Evolutionary conservation across 2,329 filamentous ascomycete genomes (phyloP), one percentile per base, ranked within the genome.

Genomic region (Seiridium unicorne): DNA sequence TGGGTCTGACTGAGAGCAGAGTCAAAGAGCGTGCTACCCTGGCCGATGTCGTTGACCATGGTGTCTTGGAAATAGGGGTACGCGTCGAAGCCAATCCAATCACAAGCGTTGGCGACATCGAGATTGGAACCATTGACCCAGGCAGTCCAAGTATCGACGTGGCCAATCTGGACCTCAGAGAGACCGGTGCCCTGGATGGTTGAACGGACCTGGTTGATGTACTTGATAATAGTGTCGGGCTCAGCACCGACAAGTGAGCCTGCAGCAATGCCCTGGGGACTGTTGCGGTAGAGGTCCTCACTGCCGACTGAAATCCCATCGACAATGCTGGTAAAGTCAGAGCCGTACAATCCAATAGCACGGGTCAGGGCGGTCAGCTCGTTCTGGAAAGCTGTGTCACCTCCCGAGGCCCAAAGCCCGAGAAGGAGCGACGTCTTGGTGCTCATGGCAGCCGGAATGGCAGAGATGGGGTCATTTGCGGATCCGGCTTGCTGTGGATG

Each of bases 121-220:
- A 77, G 75, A 83, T 94, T 96, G 70, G 88, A 85, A 56, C 77
- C 74, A 74, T 96, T 92, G 72, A 86, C 86, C 81, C 87, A 93
- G 57, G 85, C 86, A 42, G 89, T 92, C 92, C 92, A 96, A 56
- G 93, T 96, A 72, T 96, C 93, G 72, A 96, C 92, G 76, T 96
- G 93, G 57, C 92, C 92, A 62, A 96, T 80, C 18, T 85, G 80
- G 51, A 79, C 82, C 32, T 76, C 76, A 44, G 81, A 77, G 32
- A 90, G 78, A 54, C 77, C 71, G 11, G 90, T 92, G 61, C 84
- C 84, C 35, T 82, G 70, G 69, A 96, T 84, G 62, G 84, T 80
- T 35, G 79, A 74, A 63, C 87, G 86, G 61, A 91, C 87, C 72
- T 89, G 79, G 61, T 81, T 74, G 79, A 96, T 92, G 77, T 93